A percentile compares a stretch with the other conserved stretches of the same genome.
phyloP scores from a whole-genome alignment of 2,329 filamentous ascomycete genomes.

The Aspergillus ibericus region DNA sequence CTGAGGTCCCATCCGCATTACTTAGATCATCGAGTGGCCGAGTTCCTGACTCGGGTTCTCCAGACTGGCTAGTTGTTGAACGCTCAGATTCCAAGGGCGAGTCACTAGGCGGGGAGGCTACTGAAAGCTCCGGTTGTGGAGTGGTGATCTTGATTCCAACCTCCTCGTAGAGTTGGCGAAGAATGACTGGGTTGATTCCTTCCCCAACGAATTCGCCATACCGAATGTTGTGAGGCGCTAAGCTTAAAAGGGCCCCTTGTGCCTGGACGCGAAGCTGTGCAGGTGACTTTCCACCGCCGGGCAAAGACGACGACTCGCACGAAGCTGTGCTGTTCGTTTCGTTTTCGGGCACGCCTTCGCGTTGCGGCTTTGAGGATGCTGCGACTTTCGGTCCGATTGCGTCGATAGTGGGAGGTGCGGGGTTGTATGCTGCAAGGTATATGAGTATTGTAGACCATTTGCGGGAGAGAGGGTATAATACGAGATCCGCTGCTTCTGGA shows the following conservation, averaged over 20 bases:
- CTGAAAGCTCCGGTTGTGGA: constrained; percentile 12
- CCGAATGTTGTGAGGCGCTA: constrained; percentile 65
- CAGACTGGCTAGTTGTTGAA: neutral
- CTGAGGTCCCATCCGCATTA: neutral
- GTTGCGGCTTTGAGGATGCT: neutral
- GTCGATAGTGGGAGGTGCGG: constrained; percentile 25
- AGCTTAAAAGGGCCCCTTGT: constrained; percentile 64
- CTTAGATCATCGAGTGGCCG: neutral
- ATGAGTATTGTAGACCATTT: constrained; percentile 22
- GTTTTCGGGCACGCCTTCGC: constrained; percentile 8
- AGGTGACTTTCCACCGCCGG: constrained; percentile 25
- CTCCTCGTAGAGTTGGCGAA: constrained; percentile 67
- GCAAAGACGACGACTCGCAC: neutral
- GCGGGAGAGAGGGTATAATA: constrained; percentile 17
- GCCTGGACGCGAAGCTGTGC: constrained; percentile 52
- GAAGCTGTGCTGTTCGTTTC: neutral
- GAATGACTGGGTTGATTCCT: constrained; percentile 64
- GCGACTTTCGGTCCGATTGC: constrained; percentile 10
- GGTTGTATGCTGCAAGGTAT: constrained; percentile 35
- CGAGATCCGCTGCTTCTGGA: constrained; percentile 35
- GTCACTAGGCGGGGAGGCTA: neutral
- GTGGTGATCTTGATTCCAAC: constrained; percentile 56
- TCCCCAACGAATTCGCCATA: constrained; percentile 73
- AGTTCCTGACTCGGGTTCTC: neutral
- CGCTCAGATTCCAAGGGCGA: neutral